Conservation (phyloP, 768 basidiomycete genomes). For the Phaffia australis region DNA sequence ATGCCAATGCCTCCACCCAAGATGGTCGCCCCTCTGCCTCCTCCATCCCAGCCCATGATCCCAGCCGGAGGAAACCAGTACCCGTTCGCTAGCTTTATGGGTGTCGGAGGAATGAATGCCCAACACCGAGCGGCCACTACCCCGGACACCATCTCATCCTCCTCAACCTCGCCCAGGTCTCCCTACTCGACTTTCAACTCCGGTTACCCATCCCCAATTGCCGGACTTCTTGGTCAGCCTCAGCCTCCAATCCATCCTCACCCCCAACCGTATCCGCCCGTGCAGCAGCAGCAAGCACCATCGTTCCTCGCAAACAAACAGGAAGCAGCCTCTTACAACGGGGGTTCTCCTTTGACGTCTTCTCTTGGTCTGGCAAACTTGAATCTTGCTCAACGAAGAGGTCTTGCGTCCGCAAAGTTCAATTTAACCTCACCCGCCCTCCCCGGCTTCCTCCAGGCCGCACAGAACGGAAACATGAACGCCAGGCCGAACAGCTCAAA, state of each 20-base stretch:
- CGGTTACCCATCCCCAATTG: background rate
- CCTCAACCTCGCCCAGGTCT: conserved; percentile 15
- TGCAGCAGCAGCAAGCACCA: background rate
- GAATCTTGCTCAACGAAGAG: too few species aligned
- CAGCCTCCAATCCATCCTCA: conserved; percentile 1
- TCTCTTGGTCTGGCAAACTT: too few species aligned
- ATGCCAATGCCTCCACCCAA: conserved; percentile 16
- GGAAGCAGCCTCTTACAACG: too few species aligned
- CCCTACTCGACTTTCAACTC: conserved; percentile 13
- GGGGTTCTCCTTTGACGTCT: too few species aligned
- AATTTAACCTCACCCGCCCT: too few species aligned
- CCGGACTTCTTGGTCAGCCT: conserved; percentile 16
- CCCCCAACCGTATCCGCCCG: background rate
- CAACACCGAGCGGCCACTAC: conserved; percentile 13
- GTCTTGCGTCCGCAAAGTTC: too few species aligned
- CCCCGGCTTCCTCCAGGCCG: too few species aligned
- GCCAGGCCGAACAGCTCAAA: too few species aligned
- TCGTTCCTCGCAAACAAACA: conserved; percentile 1
- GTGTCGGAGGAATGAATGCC: background rate
- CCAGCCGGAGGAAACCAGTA: too few species aligned
- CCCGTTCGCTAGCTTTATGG: background rate
- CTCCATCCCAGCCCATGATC: background rate
- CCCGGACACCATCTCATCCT: too few species aligned
- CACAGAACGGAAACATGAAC: too few species aligned
- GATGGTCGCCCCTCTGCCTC: background rate